A percentile compares a stretch with the other conserved stretches of the same genome.
Evolutionary conservation across 495 filamentous ascomycete genomes (phyloP).

Genomic region (Hypoxylon trugodes): DNA sequence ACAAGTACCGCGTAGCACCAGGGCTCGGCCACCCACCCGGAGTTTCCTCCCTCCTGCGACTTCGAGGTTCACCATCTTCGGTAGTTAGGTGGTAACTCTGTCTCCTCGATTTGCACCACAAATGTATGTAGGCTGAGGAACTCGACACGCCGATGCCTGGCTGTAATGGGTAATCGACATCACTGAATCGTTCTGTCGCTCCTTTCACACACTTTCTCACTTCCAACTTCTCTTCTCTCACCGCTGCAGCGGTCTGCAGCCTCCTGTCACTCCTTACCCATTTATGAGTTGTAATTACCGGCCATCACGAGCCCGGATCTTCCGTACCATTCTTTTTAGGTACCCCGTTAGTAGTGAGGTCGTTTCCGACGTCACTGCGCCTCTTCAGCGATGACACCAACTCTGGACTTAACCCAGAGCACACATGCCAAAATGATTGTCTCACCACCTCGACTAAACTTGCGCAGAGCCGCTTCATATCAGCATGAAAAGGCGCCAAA

Average conservation of each 20-base stretch:
- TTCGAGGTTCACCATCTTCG: conserved; percentile 38
- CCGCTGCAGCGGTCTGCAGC: conserved; percentile 17
- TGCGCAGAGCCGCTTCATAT: conserved; percentile 58
- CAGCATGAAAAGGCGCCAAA: conserved; percentile 57
- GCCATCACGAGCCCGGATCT: conserved; percentile 9
- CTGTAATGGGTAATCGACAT: conserved; percentile 39
- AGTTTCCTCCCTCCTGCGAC: conserved; percentile 30
- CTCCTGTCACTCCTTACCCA: conserved; percentile 28
- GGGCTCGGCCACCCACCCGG: conserved; percentile 33
- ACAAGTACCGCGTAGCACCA: conserved; percentile 41
- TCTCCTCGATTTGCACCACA: conserved; percentile 34
- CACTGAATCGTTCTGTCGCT: conserved; percentile 25
- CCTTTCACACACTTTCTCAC: conserved; percentile 23
- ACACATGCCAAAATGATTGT: conserved; percentile 61
- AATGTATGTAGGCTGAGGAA: conserved; percentile 34
- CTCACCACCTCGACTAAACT: conserved; percentile 59
- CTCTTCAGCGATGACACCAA: conserved; percentile 52
- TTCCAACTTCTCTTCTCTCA: conserved; percentile 12
- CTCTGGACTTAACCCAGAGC: conserved; percentile 57
- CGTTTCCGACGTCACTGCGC: conserved; percentile 35
- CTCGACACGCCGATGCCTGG: conserved; percentile 28
- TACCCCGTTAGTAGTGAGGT: conserved; percentile 28
- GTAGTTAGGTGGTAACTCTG: conserved; percentile 37
- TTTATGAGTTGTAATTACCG: conserved; percentile 16
- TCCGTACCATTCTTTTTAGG: conserved; percentile 20